A percentile compares a stretch with the other conserved stretches of the same genome.
These are phyloP conservation scores for Arthroderma uncinatum DNA, from an alignment of 2,329 filamentous ascomycete genomes.

Conservation along the genomic window DNA sequence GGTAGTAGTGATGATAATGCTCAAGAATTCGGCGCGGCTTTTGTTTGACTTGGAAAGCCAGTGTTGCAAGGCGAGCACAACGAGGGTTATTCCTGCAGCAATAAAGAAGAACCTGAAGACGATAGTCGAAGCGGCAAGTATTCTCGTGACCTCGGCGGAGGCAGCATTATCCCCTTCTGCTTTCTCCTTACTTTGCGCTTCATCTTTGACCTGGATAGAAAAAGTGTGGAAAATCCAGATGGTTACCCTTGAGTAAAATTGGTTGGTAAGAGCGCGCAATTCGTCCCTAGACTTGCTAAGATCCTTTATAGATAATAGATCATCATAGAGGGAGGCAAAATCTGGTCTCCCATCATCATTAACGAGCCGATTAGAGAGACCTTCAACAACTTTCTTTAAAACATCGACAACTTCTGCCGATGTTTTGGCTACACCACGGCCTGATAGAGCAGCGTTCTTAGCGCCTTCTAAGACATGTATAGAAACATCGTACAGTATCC, in stretches of 20 bases:
- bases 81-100: constrained; percentile 27
- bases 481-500: constrained; percentile 35
- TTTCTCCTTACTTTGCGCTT: background rate
- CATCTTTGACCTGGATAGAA: constrained; percentile 31
- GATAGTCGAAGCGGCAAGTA: background rate
- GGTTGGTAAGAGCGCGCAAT: too few species aligned
- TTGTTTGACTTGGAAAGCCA: constrained; percentile 19
- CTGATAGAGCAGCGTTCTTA: too few species aligned
- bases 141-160: background rate
- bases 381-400: background rate
- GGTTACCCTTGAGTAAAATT: background rate
- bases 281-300: background rate
- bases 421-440: constrained; percentile 14
- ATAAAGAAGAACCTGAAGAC: constrained; percentile 28
- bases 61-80: constrained; percentile 23
- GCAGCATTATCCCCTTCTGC: background rate
- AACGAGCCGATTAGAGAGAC: background rate
- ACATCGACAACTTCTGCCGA: background rate
- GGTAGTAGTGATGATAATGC: constrained; percentile 8
- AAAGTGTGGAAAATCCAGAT: constrained; percentile 22
- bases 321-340: constrained; percentile 9
- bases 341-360: constrained; percentile 4
- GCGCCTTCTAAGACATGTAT: too few species aligned
- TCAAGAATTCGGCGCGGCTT: constrained; percentile 13
- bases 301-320: background rate